phyloP scores from a whole-genome alignment of 768 basidiomycete genomes.

The Ephemerocybe angulata region DNA sequence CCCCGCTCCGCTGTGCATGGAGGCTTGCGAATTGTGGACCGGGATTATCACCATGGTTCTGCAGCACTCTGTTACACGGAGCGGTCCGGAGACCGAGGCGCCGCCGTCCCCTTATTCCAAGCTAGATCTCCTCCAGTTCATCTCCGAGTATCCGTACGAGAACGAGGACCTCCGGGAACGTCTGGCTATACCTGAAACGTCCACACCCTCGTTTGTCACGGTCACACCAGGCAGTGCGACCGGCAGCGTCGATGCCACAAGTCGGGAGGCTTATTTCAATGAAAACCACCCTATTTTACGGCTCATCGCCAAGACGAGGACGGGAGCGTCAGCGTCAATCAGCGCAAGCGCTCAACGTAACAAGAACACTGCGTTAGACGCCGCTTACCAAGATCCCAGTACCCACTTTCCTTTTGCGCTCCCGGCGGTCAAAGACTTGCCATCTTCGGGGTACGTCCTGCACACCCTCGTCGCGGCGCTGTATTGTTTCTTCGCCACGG shows the following conservation, averaged over 20 bases:
- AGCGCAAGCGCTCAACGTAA: constrained; percentile 1
- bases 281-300: constrained; percentile 37
- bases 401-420: constrained; percentile 24
- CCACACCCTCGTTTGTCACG: constrained; percentile 8
- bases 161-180: constrained; percentile 28
- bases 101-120: constrained; percentile 28
- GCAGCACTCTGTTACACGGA: constrained; percentile 7
- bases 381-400: not conserved
- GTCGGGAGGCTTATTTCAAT: constrained; percentile 32
- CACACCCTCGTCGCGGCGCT: constrained; percentile 40
- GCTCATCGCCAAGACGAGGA: constrained; percentile 27
- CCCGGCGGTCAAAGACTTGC: constrained; percentile 27
- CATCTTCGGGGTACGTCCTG: constrained; percentile 39
- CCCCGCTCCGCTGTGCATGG: constrained; percentile 36
- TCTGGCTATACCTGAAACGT: constrained; percentile 27
- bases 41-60: constrained; percentile 32
- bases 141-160: constrained; percentile 36
- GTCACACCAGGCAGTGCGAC: too few species aligned
- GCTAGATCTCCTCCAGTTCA: constrained; percentile 34
- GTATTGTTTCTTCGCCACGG: constrained; percentile 43
- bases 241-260: constrained; percentile 15
- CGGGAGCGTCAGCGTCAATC: too few species aligned
- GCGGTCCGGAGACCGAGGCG: constrained; percentile 15
- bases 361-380: not conserved
- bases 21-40: constrained; percentile 42